Evolutionary conservation across 2,329 filamentous ascomycete species (phyloP), one percentile per base, ranked within the genome.

Genomic region (Neurospora crassa): DNA sequence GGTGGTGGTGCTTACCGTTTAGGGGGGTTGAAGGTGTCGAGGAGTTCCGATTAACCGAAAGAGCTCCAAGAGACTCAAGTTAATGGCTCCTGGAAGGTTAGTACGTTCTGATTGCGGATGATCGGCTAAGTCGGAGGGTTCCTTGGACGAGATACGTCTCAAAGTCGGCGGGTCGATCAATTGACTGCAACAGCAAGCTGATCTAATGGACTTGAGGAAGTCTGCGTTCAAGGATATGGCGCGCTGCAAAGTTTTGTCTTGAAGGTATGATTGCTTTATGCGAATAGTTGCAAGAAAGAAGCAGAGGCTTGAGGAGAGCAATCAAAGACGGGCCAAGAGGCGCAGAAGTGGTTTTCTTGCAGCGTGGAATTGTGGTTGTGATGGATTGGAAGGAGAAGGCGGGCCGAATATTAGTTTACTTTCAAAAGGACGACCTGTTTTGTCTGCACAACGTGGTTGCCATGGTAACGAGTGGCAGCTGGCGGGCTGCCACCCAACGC

Each of bases 1-100:
- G 29, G 14, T 63, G 53, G 2, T 11, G 7, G 53, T 34, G 53
- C 53, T 63, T 8, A 63, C 53, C 53, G 53, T 63, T 63, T 63
- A 63, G 53, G 53, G 53, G 53, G 53, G 6, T 37, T 37, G 29
- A 34, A 63, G 53, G 53, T 34, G 53, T 84, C 80, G 77, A 74
- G 73, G 77, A 80, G 78, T 79, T 81, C 78, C 78, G 78, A 82
- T 76, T 70, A 76, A 81, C 84, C 82, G 82, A 84, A 82, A 78
- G 82, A 86, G 83, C 80, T 87, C 84, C 85, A 86, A 87, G 84
- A 87, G 83, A 85, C 84, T 85, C 85, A 86, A 87, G 78, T 81
- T 82, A 87, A 87, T 85, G 84, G 82, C 84, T 87, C 84, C 84
- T 87, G 81, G 82, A 82, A 80, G 77, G 81, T 85, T 84, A 84